Percentiles rank a stretch among this genome's conserved stretches.
Conservation (phyloP, 176 grass and related monocot species). For the Dactylis glomerata region DNA sequence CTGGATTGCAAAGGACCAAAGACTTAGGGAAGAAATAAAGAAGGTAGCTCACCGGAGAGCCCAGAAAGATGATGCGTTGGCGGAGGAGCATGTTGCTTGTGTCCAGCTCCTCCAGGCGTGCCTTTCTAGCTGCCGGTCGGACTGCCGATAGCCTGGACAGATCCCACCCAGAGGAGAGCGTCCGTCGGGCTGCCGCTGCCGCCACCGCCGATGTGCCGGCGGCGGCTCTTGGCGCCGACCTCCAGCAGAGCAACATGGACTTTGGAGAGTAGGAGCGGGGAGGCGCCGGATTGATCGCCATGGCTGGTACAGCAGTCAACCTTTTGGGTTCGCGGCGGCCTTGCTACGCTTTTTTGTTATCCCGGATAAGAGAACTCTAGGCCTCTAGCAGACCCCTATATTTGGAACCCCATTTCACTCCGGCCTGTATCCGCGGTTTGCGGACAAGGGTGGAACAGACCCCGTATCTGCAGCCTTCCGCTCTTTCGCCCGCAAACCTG, state of each 20-base stretch:
- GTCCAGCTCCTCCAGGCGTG: conserved; percentile 59
- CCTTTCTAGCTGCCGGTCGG: conserved; percentile 42
- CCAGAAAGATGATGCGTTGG: conserved; percentile 82
- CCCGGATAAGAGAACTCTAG: too few relatives aligned
- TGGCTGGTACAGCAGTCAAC: conserved; percentile 19
- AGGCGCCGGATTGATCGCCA: conserved; percentile 14
- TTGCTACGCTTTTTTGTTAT: conserved; percentile 14
- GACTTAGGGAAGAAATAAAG: not conserved
- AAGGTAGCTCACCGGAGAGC: conserved; percentile 51
- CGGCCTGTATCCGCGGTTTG: too few relatives aligned
- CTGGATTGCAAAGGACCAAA: not conserved
- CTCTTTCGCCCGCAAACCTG: too few relatives aligned
- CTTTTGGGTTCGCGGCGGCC: not conserved
- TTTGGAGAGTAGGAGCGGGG: not conserved
- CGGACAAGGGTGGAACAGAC: too few relatives aligned
- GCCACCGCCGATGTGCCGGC: conserved; percentile 22
- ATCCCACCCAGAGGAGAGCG: conserved; percentile 56
- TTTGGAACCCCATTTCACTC: too few relatives aligned
- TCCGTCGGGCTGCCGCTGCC: conserved; percentile 7
- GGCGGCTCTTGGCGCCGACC: conserved; percentile 8
- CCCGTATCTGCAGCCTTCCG: too few relatives aligned
- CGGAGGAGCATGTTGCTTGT: conserved; percentile 76
- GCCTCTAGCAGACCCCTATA: too few relatives aligned
- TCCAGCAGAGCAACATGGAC: conserved; percentile 22
- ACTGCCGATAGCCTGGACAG: conserved; percentile 17